Evolutionary conservation across 768 basidiomycete species (phyloP).

Genomic region (Wakefieldia striispora): DNA sequence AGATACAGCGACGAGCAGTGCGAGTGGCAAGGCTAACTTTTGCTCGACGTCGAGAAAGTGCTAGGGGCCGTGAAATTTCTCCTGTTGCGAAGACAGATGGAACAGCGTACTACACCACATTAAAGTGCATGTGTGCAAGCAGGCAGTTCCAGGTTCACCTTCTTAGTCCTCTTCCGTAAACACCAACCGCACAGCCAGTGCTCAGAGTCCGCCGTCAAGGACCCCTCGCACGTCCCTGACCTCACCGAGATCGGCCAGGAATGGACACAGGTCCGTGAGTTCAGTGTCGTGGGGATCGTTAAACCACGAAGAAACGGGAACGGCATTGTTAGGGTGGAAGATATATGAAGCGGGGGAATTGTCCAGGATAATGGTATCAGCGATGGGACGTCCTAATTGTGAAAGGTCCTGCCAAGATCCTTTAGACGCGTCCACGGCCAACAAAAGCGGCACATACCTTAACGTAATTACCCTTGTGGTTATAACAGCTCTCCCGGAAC

Average conservation of each 20-base stretch:
- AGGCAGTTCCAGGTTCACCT: constrained; percentile 13
- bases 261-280: constrained; percentile 91
- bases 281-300: constrained; percentile 99
- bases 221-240: constrained; percentile 92
- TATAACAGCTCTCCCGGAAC: constrained; percentile 98
- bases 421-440: neutral
- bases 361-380: constrained; percentile 95
- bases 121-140: constrained; percentile 22
- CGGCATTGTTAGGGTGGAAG: constrained; percentile 98
- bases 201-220: constrained; percentile 78
- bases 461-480: constrained; percentile 98
- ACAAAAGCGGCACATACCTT: constrained; percentile 60
- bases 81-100: constrained; percentile 28
- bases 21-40: constrained; percentile 1
- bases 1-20: neutral
- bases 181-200: constrained; percentile 19
- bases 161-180: constrained; percentile 17
- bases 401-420: constrained; percentile 79
- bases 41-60: constrained; percentile 17
- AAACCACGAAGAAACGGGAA: constrained; percentile 99
- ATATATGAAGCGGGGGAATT: constrained; percentile 99
- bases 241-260: constrained; percentile 81
- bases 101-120: constrained; percentile 30
- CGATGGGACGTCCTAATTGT: constrained; percentile 91
- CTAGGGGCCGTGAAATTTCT: constrained; percentile 27